Percentiles rank a stretch among this genome's conserved stretches.
phyloP scores from a whole-genome alignment of 1,284 basidiomycete species.

The Tilletia caries region DNA sequence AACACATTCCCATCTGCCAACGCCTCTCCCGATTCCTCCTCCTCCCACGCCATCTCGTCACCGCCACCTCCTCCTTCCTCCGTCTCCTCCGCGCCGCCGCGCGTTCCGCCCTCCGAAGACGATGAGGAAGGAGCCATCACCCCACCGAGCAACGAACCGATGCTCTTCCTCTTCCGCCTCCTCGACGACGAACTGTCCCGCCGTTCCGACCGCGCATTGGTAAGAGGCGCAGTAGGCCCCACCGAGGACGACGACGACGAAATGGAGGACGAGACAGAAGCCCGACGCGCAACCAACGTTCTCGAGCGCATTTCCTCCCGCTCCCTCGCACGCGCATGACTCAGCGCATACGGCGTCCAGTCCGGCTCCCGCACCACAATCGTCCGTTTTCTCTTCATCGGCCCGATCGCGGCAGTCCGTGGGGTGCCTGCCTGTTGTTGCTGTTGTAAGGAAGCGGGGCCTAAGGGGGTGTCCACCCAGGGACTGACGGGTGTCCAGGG shows the following conservation, averaged over 20 bases:
- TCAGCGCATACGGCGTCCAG: slow-evolving; percentile 37
- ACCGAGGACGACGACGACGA: too few species aligned
- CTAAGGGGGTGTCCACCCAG: background rate
- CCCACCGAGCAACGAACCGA: background rate
- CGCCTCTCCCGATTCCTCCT: background rate
- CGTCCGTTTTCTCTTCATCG: slow-evolving; percentile 3
- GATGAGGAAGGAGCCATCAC: too few species aligned
- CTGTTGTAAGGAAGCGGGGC: background rate
- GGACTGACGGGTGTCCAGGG: background rate
- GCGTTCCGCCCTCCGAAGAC: background rate
- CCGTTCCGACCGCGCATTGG: background rate
- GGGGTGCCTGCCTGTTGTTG: background rate
- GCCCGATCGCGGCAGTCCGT: background rate
- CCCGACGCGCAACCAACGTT: background rate
- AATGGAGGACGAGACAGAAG: background rate
- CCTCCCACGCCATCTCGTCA: background rate
- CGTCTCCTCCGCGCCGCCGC: background rate
- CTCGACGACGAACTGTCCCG: background rate
- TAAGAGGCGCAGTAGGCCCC: background rate
- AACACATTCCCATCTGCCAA: too few species aligned
- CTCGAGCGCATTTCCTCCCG: slow-evolving; percentile 26
- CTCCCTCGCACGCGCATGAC: slow-evolving; percentile 42
- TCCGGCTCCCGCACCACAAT: slow-evolving; percentile 45
- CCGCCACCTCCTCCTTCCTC: background rate
- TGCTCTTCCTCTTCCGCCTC: background rate